Evolutionary conservation across 805 yeast species (phyloP).

Genomic region (Yamadazyma sp.): DNA sequence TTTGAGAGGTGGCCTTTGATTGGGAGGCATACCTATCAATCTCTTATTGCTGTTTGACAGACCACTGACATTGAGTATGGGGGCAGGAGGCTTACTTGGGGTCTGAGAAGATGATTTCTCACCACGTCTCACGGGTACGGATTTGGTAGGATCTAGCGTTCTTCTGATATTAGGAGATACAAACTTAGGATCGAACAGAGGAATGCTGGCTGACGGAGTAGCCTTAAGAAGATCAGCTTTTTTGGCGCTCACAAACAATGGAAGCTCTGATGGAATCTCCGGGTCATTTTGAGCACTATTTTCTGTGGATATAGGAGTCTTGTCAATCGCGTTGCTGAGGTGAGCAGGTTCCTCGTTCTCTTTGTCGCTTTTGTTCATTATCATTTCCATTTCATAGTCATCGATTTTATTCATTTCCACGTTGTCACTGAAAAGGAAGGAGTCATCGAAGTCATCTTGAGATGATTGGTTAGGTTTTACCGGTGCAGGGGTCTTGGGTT

Average conservation of each 20-base stretch:
- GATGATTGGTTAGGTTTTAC: neutral
- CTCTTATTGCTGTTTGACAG: slow-evolving; percentile 9
- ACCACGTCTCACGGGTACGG: slow-evolving; percentile 57
- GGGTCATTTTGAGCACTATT: neutral
- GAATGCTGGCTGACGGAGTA: slow-evolving; percentile 46
- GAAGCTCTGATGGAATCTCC: neutral
- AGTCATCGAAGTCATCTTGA: slow-evolving; percentile 38
- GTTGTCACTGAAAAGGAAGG: slow-evolving; percentile 43
- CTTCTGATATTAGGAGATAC: slow-evolving; percentile 51
- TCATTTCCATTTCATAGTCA: slow-evolving; percentile 25
- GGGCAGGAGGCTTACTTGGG: slow-evolving; percentile 13
- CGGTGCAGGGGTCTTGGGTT: slow-evolving; percentile 3
- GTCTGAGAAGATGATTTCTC: slow-evolving; percentile 17
- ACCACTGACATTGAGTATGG: neutral
- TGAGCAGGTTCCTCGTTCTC: slow-evolving; percentile 10
- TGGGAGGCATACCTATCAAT: slow-evolving; percentile 19
- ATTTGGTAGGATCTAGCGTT: slow-evolving; percentile 66
- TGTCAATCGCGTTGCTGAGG: slow-evolving; percentile 1
- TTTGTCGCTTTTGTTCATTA: slow-evolving; percentile 18
- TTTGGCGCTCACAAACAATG: slow-evolving; percentile 59
- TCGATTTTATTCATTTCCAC: slow-evolving; percentile 23
- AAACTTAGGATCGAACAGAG: slow-evolving; percentile 51
- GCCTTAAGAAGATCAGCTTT: slow-evolving; percentile 58
- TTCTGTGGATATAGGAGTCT: neutral
- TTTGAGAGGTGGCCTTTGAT: slow-evolving; percentile 14